These are phyloP conservation scores for Misopates orontium DNA, from an alignment of 257 asterid genomes.

Conservation along the genomic window DNA sequence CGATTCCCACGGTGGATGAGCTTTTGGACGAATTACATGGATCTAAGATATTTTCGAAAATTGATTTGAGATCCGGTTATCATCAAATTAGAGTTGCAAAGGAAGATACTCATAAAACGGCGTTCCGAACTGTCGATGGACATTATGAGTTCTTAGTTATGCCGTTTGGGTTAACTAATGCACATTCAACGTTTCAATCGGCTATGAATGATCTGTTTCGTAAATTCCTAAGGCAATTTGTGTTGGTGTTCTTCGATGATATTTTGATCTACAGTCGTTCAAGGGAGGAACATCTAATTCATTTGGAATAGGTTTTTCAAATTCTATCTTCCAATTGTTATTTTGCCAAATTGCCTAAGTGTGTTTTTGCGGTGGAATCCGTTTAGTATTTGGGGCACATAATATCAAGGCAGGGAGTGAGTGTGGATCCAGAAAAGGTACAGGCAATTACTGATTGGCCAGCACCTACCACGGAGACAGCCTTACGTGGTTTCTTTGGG, in stretches of 20 bases:
- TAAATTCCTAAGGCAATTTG: not conserved
- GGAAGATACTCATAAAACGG: too few relatives aligned
- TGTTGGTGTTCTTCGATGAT: constrained; percentile 13
- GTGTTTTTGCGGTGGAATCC: not conserved
- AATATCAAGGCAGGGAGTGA: not conserved
- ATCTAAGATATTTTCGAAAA: too few relatives aligned
- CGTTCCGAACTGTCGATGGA: not conserved
- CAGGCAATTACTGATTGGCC: not conserved
- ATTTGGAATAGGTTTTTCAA: too few relatives aligned
- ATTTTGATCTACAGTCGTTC: not conserved
- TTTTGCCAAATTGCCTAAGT: too few relatives aligned
- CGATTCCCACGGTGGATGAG: too few relatives aligned
- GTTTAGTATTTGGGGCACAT: too few relatives aligned
- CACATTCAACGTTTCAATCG: too few relatives aligned
- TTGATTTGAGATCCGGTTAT: not conserved
- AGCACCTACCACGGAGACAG: too few relatives aligned
- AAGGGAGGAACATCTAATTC: not conserved
- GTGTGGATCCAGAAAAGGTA: constrained; percentile 1
- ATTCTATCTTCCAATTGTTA: not conserved
- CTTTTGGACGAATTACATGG: too few relatives aligned
- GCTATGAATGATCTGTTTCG: too few relatives aligned
- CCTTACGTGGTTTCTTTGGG: too few relatives aligned
- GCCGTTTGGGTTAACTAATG: too few relatives aligned
- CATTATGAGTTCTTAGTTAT: not conserved
- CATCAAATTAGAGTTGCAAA: not conserved